Evolutionary conservation across 768 basidiomycete species (phyloP).

Genomic region (Lactarius indigo): DNA sequence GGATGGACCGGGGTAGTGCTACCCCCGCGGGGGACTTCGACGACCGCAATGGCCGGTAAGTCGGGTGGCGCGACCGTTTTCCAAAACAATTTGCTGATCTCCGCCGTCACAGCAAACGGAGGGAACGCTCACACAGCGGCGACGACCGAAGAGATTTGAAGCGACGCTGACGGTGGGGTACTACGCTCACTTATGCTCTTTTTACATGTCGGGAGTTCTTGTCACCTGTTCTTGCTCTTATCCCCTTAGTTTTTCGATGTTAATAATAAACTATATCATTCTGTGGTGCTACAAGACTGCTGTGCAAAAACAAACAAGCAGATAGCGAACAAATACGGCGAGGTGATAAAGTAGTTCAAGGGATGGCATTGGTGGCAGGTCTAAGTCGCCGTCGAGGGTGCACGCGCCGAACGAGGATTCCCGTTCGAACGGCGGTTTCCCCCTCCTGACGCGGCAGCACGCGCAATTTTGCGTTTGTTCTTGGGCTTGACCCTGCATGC

Average conservation of each 20-base stretch:
- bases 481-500: slow-evolving; percentile 56
- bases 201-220: background rate
- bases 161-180: slow-evolving; percentile 21
- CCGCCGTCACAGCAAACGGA: slow-evolving; percentile 17
- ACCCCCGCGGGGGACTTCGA: slow-evolving; percentile 17
- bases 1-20: slow-evolving; percentile 27
- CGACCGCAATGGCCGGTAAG: slow-evolving; percentile 25
- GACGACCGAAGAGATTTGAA: slow-evolving; percentile 25
- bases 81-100: background rate
- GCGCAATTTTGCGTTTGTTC: slow-evolving; percentile 44
- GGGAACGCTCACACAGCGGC: slow-evolving; percentile 26
- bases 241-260: background rate
- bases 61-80: background rate
- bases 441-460: slow-evolving; percentile 43
- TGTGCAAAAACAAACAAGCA: background rate
- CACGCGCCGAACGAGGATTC: slow-evolving; percentile 22
- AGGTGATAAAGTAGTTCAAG: background rate
- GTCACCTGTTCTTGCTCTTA: background rate
- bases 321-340: background rate
- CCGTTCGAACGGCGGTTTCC: slow-evolving; percentile 31
- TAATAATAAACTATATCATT: slow-evolving; percentile 3
- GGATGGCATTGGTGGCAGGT: too few relatives aligned
- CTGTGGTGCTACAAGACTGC: background rate
- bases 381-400: slow-evolving; percentile 20
- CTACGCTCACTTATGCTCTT: background rate